Base-by-base conservation (phyloP, 2,329 filamentous ascomycete genomes). In the Atkinsonella texensis region DNA sequence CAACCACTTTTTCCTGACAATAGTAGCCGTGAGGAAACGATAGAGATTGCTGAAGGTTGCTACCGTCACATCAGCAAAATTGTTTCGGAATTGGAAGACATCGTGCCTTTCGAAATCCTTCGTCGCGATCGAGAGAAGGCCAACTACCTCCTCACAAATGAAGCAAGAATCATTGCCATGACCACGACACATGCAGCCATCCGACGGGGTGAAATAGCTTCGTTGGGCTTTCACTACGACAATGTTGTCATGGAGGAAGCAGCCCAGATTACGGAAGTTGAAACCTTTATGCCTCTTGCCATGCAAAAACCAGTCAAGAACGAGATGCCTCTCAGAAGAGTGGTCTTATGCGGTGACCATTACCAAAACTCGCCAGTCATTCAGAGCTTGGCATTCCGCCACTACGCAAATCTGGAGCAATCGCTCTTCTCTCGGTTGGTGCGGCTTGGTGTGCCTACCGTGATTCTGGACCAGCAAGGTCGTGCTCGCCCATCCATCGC, bases 191-290 rank as follows among this genome's bases (percentile, higher is more conserved):
- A 98, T 67, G 94, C 93, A 4, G 93, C 93, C 1, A 98, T 98
- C 78, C 83, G 89, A 55, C 78, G 91, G 56, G 83, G 88, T 56
- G 91, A 97, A 61, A 97, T 98, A 60, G 85, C 89, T 1, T 77
- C 80, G 15, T 77, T 97, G n/a, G 90, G 90, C 15, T 98, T 98
- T 69, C 88, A 89, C 59, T 98, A 98, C 62, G 90, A 97, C 72
- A 98, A 95, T 57, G 86, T 98, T 12, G 78, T 98, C 50, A 96
- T 98, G 87, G 93, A 98, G 71, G 93, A 98, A 74, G 91, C 93
- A 5, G 93, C 93, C 12, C 93, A 98, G 64, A 91, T 98, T 63
- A 98, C 91, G 0, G 93, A 98, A 67, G 87, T 96, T 45, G 93
- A 98, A 65, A 95, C 89, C 57, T 97, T 98, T 69, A 89, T 98